These are phyloP conservation scores for Kwoniella bestiolae DNA, from an alignment of 768 basidiomycete genomes.

Conservation along the genomic window DNA sequence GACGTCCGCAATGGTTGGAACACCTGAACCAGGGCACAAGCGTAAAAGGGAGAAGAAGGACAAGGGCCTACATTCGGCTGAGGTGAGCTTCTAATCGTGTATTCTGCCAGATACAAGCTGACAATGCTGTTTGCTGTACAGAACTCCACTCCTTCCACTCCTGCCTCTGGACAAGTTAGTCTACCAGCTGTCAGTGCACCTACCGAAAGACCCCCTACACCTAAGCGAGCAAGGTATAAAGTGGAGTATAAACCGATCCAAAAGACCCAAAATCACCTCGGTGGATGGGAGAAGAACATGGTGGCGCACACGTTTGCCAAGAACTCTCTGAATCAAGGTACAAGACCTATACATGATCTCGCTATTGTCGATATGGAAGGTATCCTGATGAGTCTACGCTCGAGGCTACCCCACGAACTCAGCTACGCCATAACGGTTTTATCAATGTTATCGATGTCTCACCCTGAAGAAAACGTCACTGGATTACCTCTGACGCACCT, in stretches of 20 bases:
- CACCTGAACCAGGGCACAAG: constrained; percentile 27
- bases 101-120: background rate
- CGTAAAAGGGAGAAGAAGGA: constrained; percentile 32
- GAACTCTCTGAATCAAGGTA: constrained; percentile 62
- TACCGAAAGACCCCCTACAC: constrained; percentile 31
- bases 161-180: constrained; percentile 10
- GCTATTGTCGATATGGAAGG: constrained; percentile 87
- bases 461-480: constrained; percentile 47
- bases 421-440: constrained; percentile 89
- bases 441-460: constrained; percentile 63
- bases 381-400: constrained; percentile 90
- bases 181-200: background rate
- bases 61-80: constrained; percentile 9
- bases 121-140: background rate
- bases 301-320: constrained; percentile 68
- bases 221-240: constrained; percentile 67
- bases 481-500: constrained; percentile 66
- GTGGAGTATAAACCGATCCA: constrained; percentile 85
- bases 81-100: constrained; percentile 2
- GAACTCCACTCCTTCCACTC: constrained; percentile 24
- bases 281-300: constrained; percentile 75
- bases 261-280: constrained; percentile 73
- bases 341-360: constrained; percentile 81
- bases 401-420: constrained; percentile 77
- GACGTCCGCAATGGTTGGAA: constrained; percentile 3